Percentiles rank a stretch among this genome's conserved stretches.
Conservation (phyloP, 2,329 filamentous ascomycete species). For the Boeremia exigua region DNA sequence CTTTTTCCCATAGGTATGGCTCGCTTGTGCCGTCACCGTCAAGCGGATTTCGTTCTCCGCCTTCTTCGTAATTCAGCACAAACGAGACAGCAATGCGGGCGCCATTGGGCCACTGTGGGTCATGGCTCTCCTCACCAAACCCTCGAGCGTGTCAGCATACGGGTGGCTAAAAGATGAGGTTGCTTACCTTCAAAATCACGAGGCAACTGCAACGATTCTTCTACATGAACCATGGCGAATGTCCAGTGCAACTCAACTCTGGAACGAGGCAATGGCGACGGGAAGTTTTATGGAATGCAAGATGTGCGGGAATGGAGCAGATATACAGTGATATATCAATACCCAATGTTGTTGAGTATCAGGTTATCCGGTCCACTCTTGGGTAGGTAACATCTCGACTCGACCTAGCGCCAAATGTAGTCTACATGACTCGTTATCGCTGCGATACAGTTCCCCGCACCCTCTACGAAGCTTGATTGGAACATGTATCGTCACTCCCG, state of each 20-base stretch:
- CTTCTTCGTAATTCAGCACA: constrained; percentile 49
- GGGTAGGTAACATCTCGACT: too few species aligned
- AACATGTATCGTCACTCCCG: not conserved
- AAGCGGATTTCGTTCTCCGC: constrained; percentile 41
- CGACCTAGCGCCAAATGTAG: too few species aligned
- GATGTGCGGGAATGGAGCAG: too few species aligned
- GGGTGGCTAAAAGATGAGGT: not conserved
- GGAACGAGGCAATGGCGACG: too few species aligned
- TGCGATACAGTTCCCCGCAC: not conserved
- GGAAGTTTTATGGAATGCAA: too few species aligned
- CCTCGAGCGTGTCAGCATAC: constrained; percentile 43
- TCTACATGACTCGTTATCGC: not conserved
- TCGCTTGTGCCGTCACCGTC: constrained; percentile 42
- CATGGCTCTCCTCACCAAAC: constrained; percentile 50
- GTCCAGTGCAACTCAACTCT: too few species aligned
- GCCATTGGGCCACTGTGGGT: constrained; percentile 46
- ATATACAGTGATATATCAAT: too few species aligned
- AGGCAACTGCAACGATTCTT: constrained; percentile 45
- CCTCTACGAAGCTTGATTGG: too few species aligned
- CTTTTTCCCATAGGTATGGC: constrained; percentile 10
- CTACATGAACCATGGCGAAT: constrained; percentile 36
- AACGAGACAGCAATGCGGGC: constrained; percentile 49
- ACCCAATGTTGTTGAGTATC: too few species aligned
- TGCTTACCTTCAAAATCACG: constrained; percentile 45
- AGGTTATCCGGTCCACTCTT: too few species aligned